Conservation (phyloP, 768 basidiomycete species). For the Rhodosporidiobolus odoratus region DNA sequence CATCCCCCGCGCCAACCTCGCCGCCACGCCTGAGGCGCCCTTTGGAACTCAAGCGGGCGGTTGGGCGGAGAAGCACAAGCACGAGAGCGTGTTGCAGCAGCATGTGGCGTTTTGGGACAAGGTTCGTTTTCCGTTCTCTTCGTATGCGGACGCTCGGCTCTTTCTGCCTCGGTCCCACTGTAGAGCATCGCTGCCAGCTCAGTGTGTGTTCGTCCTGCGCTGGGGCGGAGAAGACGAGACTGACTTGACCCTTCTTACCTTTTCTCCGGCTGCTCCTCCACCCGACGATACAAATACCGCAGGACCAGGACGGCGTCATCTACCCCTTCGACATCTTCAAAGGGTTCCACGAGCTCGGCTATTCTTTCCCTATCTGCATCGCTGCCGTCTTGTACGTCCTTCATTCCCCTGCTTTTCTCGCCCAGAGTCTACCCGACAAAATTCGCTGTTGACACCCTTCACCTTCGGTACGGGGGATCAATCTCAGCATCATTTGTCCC, state of each 20-base stretch:
- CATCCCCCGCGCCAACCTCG: slow-evolving; percentile 30
- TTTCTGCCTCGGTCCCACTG: no score
- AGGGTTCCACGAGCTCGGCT: slow-evolving; percentile 51
- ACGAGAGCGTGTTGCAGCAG: slow-evolving; percentile 24
- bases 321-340: slow-evolving; percentile 51
- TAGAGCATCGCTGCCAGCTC: no score
- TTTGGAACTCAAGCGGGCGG: slow-evolving; percentile 14
- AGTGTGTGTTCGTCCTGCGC: neutral
- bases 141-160: no score
- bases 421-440: neutral
- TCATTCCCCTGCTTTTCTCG: no score
- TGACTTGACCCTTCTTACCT: neutral
- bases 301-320: slow-evolving; percentile 49
- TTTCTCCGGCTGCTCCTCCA: no score
- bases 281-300: no score
- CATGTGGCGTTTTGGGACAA: slow-evolving; percentile 20
- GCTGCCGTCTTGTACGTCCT: slow-evolving; percentile 42
- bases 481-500: slow-evolving; percentile 43
- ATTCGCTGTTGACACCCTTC: neutral
- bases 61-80: slow-evolving; percentile 30
- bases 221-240: neutral
- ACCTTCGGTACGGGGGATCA: neutral
- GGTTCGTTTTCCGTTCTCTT: neutral
- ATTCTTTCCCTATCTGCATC: slow-evolving; percentile 47
- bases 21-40: slow-evolving; percentile 24